Percentiles rank a stretch among this genome's conserved stretches.
These are phyloP conservation scores for Stentor coeruleus DNA, from an alignment of 73 alveolate genomes.

Conservation along the genomic window DNA sequence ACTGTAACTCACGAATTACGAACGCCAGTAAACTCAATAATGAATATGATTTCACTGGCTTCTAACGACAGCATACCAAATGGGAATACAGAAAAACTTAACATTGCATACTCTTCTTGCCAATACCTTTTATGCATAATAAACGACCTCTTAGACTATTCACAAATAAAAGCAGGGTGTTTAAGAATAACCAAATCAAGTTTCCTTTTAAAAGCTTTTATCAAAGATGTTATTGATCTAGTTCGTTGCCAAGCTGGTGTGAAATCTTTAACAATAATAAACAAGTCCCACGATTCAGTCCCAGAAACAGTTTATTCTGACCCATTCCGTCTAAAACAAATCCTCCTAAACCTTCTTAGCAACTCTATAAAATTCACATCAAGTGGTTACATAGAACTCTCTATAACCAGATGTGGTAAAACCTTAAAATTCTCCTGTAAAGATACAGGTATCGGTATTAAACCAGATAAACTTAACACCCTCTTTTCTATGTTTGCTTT, in stretches of 20 bases:
- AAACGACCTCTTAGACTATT: conserved; percentile 42
- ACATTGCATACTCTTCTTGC: conserved; percentile 27
- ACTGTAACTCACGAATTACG: too few relatives aligned
- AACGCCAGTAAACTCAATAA: too few relatives aligned
- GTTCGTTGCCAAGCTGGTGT: conserved; percentile 28
- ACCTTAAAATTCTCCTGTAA: not conserved
- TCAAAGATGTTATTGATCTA: conserved; percentile 21
- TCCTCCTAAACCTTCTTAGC: conserved; percentile 34
- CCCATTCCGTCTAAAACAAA: conserved; percentile 31
- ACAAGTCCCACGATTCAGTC: not conserved
- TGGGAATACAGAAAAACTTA: too few relatives aligned
- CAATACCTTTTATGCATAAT: conserved; percentile 30
- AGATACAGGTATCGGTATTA: conserved; percentile 6
- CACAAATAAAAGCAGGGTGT: conserved; percentile 32
- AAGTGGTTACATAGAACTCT: conserved; percentile 31
- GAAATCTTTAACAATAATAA: conserved; percentile 32
- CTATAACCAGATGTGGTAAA: not conserved
- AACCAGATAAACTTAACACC: not conserved
- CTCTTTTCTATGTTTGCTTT: not conserved
- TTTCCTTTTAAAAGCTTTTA: conserved; percentile 8
- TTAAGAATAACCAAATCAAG: conserved; percentile 13
- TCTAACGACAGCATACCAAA: too few relatives aligned
- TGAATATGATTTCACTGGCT: too few relatives aligned
- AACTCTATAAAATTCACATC: conserved; percentile 45
- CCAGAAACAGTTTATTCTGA: conserved; percentile 34